A percentile compares a stretch with the other conserved stretches of the same genome.
Evolutionary conservation across 495 filamentous ascomycete species (phyloP).

Genomic region (Bryoglossum gracile): DNA sequence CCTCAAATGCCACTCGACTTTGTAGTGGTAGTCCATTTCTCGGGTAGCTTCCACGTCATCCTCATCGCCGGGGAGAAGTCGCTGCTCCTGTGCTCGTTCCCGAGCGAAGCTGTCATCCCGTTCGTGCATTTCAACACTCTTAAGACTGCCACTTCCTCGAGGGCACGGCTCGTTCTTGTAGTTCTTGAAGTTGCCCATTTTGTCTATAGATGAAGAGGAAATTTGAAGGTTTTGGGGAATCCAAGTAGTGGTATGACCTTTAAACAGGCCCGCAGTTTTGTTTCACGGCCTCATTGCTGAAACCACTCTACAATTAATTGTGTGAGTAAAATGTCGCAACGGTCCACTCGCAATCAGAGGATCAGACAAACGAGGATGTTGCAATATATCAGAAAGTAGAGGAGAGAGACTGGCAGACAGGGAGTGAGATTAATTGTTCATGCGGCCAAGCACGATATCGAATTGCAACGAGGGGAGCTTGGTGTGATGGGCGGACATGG

Average conservation of each 20-base stretch:
- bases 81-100: constrained; percentile 12
- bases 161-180: constrained; percentile 9
- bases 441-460: no score
- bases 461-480: no score
- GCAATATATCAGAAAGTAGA: no score
- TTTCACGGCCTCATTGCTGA: not conserved
- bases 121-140: constrained; percentile 20
- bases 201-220: constrained; percentile 3
- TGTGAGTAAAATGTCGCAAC: no score
- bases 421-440: no score
- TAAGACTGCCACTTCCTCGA: constrained; percentile 8
- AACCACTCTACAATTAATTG: no score
- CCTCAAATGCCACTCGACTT: constrained; percentile 23
- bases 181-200: constrained; percentile 12
- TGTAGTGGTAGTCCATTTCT: constrained; percentile 16
- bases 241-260: not conserved
- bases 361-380: no score
- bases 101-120: constrained; percentile 12
- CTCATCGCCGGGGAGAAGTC: constrained; percentile 13
- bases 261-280: not conserved
- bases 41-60: constrained; percentile 8
- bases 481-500: no score
- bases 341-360: no score
- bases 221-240: not conserved
- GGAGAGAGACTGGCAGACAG: no score